phyloP scores from a whole-genome alignment of 2,329 filamentous ascomycete genomes.

The Colletotrichum higginsianum region DNA sequence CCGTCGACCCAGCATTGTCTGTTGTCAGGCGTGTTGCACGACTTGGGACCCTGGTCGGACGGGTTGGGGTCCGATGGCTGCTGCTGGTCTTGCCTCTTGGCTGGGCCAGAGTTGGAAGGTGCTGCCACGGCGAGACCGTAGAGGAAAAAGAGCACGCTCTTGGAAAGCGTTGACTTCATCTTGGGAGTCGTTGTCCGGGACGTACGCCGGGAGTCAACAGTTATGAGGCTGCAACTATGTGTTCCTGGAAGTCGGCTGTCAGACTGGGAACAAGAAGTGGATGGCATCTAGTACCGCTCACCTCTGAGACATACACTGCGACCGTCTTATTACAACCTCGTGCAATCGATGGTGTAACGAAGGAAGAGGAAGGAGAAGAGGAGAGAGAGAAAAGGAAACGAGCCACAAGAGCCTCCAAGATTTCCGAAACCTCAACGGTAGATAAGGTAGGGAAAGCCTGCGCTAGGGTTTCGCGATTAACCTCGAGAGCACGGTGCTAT shows the following conservation, averaged over 20 bases:
- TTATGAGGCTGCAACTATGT: background rate
- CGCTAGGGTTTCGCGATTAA: slow-evolving; percentile 11
- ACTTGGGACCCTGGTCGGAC: slow-evolving; percentile 10
- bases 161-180: slow-evolving; percentile 36
- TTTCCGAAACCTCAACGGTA: slow-evolving; percentile 32
- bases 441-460: slow-evolving; percentile 24
- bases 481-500: slow-evolving; percentile 33
- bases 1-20: slow-evolving; percentile 46
- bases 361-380: slow-evolving; percentile 1
- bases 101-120: slow-evolving; percentile 10
- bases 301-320: slow-evolving; percentile 1
- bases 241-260: background rate
- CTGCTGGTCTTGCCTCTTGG: slow-evolving; percentile 23
- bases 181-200: background rate
- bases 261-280: background rate
- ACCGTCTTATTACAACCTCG: background rate
- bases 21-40: slow-evolving; percentile 46
- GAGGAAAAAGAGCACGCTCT: slow-evolving; percentile 28
- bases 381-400: background rate
- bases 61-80: background rate
- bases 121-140: slow-evolving; percentile 27
- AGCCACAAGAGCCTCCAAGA: slow-evolving; percentile 15
- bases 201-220: background rate
- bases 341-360: slow-evolving; percentile 13
- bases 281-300: background rate